phyloP scores from a whole-genome alignment of 148 eudicot genomes.

The Cornus controversa region DNA sequence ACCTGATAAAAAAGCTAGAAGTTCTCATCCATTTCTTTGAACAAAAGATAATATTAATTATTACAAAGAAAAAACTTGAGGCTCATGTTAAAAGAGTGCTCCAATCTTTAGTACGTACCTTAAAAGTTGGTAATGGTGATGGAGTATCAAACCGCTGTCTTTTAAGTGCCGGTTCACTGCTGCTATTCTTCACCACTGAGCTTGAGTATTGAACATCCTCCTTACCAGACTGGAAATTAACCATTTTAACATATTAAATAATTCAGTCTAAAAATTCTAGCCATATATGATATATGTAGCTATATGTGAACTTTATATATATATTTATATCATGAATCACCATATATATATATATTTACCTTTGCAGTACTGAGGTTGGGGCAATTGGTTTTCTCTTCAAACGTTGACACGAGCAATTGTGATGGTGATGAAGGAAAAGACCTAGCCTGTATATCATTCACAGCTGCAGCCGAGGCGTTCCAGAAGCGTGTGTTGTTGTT shows the following conservation, averaged over 20 bases:
- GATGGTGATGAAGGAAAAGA: no score
- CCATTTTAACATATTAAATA: neutral
- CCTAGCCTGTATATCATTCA: no score
- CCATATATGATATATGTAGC: no score
- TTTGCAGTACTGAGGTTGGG: slow-evolving; percentile 25
- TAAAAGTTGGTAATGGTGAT: slow-evolving; percentile 78
- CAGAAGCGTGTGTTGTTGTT: slow-evolving; percentile 23
- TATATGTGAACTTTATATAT: no score
- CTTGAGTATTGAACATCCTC: slow-evolving; percentile 27
- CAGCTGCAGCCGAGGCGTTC: no score
- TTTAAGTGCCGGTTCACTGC: slow-evolving; percentile 47
- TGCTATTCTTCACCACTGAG: slow-evolving; percentile 28
- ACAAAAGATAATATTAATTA: neutral
- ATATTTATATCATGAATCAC: no score
- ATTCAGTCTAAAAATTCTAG: slow-evolving; percentile 18
- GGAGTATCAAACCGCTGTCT: slow-evolving; percentile 67
- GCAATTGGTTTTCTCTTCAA: slow-evolving; percentile 24
- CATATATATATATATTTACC: slow-evolving; percentile 44
- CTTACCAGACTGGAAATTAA: slow-evolving; percentile 24
- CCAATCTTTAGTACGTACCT: slow-evolving; percentile 39
- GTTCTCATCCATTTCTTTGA: slow-evolving; percentile 14
- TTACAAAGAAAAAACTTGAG: neutral
- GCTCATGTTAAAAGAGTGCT: neutral
- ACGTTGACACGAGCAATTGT: slow-evolving; percentile 15
- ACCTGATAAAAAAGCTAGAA: slow-evolving; percentile 39